Evolutionary conservation across 768 basidiomycete genomes (phyloP), one percentile per base, ranked within the genome.

Genomic region (Termitomyces titanicus): DNA sequence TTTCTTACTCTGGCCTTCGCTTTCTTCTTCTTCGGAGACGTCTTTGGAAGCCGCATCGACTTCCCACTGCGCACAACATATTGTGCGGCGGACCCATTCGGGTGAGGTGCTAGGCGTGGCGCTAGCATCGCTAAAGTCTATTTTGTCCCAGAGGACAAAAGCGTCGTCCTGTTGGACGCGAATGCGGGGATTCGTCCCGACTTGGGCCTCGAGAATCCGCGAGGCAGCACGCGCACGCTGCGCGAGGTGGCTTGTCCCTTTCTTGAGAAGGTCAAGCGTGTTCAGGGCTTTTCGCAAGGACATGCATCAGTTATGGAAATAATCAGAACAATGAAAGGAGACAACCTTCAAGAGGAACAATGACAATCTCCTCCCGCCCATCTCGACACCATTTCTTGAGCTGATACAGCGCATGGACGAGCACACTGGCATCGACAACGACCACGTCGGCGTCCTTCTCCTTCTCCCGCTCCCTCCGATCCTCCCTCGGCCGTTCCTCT

Each of bases 261-360:
- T 97, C 80, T 97, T 97, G 64, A 96, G 81, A 2, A 95, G 74
- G 66, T 97, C 94, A 2, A 97, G 79, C 0, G 94, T 95, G 64
- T 94, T 95, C 25, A 97, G 79, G 9, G 89, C 94, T 96, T 67
- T 18, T 0, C 10, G 17, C 45, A 25, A 51, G 15, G 35, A 7
- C 15, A 8, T 45, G 6, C 29, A 2, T 48, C 24, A 37, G 56
- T 42, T 27, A 37, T 25, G 47, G 33, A 13, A 17, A 35, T 5
- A 8, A n/a, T 50, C 47, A 48, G 18, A 25, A n/a, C 4, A 25
- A 42, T 13, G 33, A 34, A 29, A 5, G 33, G 29, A 31, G 35
- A 74, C 80, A 48, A 94, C 94, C 92, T 82, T 97, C 94, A 25
- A 94, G 82, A 6, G 94, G 94, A 43, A 94, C 76, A 46, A 97